Conservation (phyloP, 495 filamentous ascomycete species). For the Tetracladium marchalianum region DNA sequence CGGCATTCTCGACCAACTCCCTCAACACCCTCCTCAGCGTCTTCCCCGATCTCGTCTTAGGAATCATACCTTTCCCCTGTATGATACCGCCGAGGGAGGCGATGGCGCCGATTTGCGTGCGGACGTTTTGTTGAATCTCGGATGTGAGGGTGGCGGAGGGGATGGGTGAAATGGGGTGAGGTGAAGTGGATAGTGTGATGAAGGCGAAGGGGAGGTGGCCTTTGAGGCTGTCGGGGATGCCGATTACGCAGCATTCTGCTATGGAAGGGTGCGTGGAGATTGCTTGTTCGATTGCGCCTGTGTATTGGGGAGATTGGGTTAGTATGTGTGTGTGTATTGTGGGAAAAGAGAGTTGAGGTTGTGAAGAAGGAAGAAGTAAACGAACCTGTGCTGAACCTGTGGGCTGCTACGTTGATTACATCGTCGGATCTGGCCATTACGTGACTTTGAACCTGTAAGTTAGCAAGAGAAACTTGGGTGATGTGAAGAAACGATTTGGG, state of each 20-base stretch:
- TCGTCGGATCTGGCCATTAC: slow-evolving; percentile 85
- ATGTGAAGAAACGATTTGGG: no score
- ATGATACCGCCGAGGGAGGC: slow-evolving; percentile 78
- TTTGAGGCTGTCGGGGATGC: slow-evolving; percentile 76
- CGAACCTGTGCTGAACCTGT: slow-evolving; percentile 80
- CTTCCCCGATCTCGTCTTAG: slow-evolving; percentile 84
- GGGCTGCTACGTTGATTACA: slow-evolving; percentile 91
- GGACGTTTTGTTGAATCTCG: slow-evolving; percentile 56
- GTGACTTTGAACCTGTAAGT: slow-evolving; percentile 26
- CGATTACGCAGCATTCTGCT: slow-evolving; percentile 74
- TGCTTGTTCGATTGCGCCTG: slow-evolving; percentile 79
- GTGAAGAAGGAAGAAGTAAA: not conserved
- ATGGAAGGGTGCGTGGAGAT: slow-evolving; percentile 70
- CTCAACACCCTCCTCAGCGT: slow-evolving; percentile 70
- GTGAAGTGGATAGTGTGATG: slow-evolving; percentile 44
- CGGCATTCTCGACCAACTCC: slow-evolving; percentile 66
- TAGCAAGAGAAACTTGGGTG: no score
- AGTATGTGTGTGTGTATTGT: not conserved
- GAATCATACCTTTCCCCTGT: slow-evolving; percentile 79
- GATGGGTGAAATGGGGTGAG: slow-evolving; percentile 34
- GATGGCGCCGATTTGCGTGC: slow-evolving; percentile 81
- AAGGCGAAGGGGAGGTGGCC: slow-evolving; percentile 90
- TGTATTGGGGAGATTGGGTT: slow-evolving; percentile 3
- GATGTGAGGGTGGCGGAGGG: slow-evolving; percentile 34
- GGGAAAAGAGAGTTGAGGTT: not conserved